Base-by-base conservation (phyloP, 495 filamentous ascomycete species). In the Aspergillus haitiensis region DNA sequence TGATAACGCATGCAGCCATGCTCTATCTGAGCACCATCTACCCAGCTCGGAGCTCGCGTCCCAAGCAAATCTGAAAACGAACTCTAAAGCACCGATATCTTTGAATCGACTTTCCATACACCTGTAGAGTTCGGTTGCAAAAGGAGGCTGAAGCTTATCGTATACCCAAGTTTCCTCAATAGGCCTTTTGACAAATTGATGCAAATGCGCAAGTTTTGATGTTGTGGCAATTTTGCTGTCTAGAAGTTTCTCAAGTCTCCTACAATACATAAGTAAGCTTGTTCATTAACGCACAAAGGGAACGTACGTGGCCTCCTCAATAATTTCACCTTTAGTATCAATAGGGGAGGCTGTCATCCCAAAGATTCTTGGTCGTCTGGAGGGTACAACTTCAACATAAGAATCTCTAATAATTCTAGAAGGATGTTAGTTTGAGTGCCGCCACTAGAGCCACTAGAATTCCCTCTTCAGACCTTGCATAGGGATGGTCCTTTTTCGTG, bases 341-440 rank as follows among this genome's bases (percentile, higher is more conserved):
- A 98, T 87, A 2, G 94, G 94, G 9, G 93, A 97, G 13, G 94
- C 94, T 8, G 94, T 99, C 93, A 99, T 97, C 15, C 93, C 94
- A 66, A 99, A 90, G 21, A 99, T 86, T 56, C 88, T 88, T 12
- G 94, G 95, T 2, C 85, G 81, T 16, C 72, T 77, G 1, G 71
- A 65, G 1, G 61, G 46, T 69, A 75, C 67, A 13, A 76, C 72
- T 35, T 74, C 68, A 34, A 83, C 56, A 64, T 97, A 98, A 59
- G 88, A 90, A 39, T 97, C 90, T 63, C 89, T 90, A 67, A 98
- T 90, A 57, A 98, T 96, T 32, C 83, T 84, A 55, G 10, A 32
- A 18, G 27, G 36, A 5, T 42, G 37, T 70, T 53, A 65, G 75
- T 21, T 12, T 33, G n/a, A 50, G 1, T 35, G 39, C 2, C 11